A percentile compares a stretch with the other conserved stretches of the same genome.
These are phyloP conservation scores for Lichtheimia ornata DNA, from an alignment of 371 early-diverging fungal genomes.

Conservation along the genomic window DNA sequence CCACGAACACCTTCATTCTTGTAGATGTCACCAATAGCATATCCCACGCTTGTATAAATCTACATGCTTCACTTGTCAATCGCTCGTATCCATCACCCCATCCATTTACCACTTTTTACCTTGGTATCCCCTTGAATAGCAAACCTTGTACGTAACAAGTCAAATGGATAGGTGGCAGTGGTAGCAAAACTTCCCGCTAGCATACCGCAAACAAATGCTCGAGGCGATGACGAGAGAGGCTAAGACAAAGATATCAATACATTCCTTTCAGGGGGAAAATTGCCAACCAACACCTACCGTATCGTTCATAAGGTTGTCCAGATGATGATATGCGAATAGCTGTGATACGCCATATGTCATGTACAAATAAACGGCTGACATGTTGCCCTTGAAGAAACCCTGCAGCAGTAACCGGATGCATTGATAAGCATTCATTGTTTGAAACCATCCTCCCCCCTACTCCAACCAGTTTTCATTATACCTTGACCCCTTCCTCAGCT, in stretches of 20 bases:
- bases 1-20: constrained; percentile 75
- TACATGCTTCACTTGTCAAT: constrained; percentile 5
- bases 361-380: constrained; percentile 89
- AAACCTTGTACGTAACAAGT: constrained; percentile 90
- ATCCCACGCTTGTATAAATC: constrained; percentile 62
- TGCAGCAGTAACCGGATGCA: constrained; percentile 17
- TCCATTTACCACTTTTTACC: constrained; percentile 23
- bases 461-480: constrained; percentile 9
- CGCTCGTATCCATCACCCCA: too few relatives aligned
- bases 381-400: constrained; percentile 93
- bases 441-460: constrained; percentile 12
- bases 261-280: too few relatives aligned
- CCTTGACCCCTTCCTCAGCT: constrained; percentile 70
- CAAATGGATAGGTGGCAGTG: constrained; percentile 86
- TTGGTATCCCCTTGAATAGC: constrained; percentile 68
- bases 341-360: constrained; percentile 86
- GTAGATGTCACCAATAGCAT: constrained; percentile 66
- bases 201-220: constrained; percentile 67
- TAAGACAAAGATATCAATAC: too few relatives aligned
- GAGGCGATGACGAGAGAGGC: neutral
- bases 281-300: too few relatives aligned
- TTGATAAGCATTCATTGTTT: neutral
- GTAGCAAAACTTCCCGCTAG: constrained; percentile 66
- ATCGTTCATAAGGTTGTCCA: neutral
- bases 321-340: constrained; percentile 61